These are phyloP conservation scores for Magnolia officinalis DNA, from an alignment of 164 flowering plant species.

Conservation along the genomic window DNA sequence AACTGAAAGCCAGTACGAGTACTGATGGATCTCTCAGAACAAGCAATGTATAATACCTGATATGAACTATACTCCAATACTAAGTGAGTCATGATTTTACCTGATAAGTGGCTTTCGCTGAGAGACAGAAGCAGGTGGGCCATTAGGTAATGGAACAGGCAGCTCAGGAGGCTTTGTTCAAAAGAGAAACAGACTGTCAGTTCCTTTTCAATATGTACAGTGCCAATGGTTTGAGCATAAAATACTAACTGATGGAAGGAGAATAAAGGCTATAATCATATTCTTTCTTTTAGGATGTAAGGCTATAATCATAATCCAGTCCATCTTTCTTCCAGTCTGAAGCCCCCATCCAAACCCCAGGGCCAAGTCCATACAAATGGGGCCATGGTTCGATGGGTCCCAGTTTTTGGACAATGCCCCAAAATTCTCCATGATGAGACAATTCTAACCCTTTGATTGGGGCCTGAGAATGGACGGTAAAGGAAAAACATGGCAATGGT, in stretches of 20 bases:
- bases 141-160: slow-evolving; percentile 24
- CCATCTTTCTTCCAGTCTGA: neutral
- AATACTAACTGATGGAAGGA: no score
- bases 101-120: slow-evolving; percentile 56
- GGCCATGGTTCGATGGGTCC: neutral
- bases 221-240: no score
- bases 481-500: neutral
- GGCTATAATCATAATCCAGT: neutral
- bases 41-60: no score
- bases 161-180: slow-evolving; percentile 50
- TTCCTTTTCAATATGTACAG: neutral
- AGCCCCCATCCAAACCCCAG: neutral
- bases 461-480: neutral
- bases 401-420: neutral
- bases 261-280: neutral
- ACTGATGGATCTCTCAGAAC: no score
- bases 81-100: slow-evolving; percentile 15
- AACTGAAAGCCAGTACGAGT: no score
- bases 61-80: no score
- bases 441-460: neutral
- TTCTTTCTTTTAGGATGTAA: neutral
- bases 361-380: neutral
- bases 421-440: neutral
- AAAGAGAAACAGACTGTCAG: neutral
- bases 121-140: slow-evolving; percentile 13